Conservation (phyloP, 2,329 filamentous ascomycete genomes). For the Arthrobotrys sinensis region DNA sequence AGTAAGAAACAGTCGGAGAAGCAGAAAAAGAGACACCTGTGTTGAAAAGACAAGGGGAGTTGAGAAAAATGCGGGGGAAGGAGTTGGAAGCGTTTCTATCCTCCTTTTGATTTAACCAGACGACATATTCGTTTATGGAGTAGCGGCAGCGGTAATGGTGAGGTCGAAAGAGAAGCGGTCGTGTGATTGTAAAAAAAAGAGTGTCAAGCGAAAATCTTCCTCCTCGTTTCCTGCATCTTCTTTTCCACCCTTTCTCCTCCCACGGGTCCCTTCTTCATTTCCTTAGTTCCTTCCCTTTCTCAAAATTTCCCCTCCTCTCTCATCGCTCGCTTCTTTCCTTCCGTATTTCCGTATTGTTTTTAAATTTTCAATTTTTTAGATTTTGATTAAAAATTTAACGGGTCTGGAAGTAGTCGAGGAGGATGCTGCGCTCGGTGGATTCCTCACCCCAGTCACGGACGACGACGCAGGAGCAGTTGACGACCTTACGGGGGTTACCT, state of each 20-base stretch:
- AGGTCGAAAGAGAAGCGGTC: constrained; percentile 25
- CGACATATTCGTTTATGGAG: constrained; percentile 25
- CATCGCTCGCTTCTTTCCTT: constrained; percentile 13
- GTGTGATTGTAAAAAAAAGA: constrained; percentile 30
- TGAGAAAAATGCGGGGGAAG: neutral
- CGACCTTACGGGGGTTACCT: constrained; percentile 99
- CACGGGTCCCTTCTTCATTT: constrained; percentile 3
- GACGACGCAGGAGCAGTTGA: constrained; percentile 99
- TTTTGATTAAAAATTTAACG: constrained; percentile 61
- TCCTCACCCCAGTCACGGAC: constrained; percentile 99
- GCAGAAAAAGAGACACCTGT: constrained; percentile 25
- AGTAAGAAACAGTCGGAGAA: constrained; percentile 28
- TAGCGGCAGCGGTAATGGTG: neutral
- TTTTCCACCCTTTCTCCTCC: neutral
- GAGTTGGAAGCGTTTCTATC: constrained; percentile 12
- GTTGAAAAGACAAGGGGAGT: neutral
- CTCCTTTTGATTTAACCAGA: constrained; percentile 31
- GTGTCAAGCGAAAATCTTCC: constrained; percentile 14
- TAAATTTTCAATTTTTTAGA: constrained; percentile 28
- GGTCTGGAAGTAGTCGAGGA: constrained; percentile 99
- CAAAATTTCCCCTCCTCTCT: constrained; percentile 1
- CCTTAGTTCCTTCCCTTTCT: constrained; percentile 21
- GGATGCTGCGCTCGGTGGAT: constrained; percentile 97
- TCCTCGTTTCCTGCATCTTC: neutral
- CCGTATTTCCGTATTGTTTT: constrained; percentile 7